Evolutionary conservation across 1,284 basidiomycete species (phyloP).

Genomic region (Naganishia liquefaciens): DNA sequence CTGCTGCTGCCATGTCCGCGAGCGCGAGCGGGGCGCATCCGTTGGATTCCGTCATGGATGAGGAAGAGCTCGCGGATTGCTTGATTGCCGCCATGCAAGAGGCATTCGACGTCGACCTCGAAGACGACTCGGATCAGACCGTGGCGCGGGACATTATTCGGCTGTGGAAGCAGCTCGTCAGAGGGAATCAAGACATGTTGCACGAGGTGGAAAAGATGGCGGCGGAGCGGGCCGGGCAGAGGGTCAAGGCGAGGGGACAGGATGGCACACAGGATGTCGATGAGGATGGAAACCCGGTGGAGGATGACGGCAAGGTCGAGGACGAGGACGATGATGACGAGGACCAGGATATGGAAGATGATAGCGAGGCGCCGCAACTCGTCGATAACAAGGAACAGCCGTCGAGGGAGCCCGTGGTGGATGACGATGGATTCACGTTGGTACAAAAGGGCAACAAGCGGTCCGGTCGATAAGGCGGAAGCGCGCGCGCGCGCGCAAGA

Average conservation of each 20-base stretch:
- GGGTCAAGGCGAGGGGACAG: constrained; percentile 51
- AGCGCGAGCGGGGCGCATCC: constrained; percentile 24
- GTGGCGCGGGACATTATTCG: constrained; percentile 70
- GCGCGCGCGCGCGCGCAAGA: too few relatives aligned
- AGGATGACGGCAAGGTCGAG: constrained; percentile 53
- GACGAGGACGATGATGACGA: constrained; percentile 58
- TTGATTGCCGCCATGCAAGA: constrained; percentile 72
- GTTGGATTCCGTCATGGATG: constrained; percentile 62
- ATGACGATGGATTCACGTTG: constrained; percentile 82
- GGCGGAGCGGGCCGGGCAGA: constrained; percentile 64
- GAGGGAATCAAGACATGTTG: constrained; percentile 58
- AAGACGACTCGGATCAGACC: constrained; percentile 72
- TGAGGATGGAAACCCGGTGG: constrained; percentile 49
- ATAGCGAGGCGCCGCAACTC: constrained; percentile 62
- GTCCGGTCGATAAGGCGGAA: constrained; percentile 33
- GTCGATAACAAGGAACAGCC: constrained; percentile 52
- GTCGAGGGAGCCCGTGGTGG: constrained; percentile 67
- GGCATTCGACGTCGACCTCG: constrained; percentile 77
- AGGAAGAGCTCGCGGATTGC: constrained; percentile 72
- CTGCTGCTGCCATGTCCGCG: constrained; percentile 3
- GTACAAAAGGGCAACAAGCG: constrained; percentile 67
- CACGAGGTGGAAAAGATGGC: constrained; percentile 64
- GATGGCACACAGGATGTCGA: constrained; percentile 53
- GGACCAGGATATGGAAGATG: constrained; percentile 56
- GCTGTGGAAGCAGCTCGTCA: constrained; percentile 63